These are phyloP conservation scores for Ormosia semicastrata DNA, from an alignment of 306 rosid genomes.

Conservation along the genomic window DNA sequence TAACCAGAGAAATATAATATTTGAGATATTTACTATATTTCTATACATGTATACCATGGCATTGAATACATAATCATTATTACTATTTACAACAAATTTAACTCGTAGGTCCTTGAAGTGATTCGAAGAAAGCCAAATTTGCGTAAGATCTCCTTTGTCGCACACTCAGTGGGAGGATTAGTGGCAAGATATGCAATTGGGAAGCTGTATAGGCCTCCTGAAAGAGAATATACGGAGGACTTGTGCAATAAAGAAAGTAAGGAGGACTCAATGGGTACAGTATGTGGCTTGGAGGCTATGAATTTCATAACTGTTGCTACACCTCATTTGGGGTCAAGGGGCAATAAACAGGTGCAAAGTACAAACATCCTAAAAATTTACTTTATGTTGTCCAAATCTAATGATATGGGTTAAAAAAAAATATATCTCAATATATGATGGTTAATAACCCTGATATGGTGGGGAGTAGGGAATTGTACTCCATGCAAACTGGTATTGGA, in stretches of 20 bases:
- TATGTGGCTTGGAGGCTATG: constrained; percentile 82
- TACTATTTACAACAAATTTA: constrained; percentile 5
- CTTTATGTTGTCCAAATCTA: background rate
- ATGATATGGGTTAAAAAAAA: background rate
- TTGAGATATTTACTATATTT: constrained; percentile 9
- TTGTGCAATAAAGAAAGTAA: constrained; percentile 34
- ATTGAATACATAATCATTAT: background rate
- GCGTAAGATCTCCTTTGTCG: constrained; percentile 75
- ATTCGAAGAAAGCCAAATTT: constrained; percentile 69
- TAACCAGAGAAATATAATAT: background rate
- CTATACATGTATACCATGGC: background rate
- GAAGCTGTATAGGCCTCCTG: constrained; percentile 62
- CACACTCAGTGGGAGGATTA: constrained; percentile 97
- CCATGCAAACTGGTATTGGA: background rate
- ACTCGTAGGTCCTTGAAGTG: constrained; percentile 66
- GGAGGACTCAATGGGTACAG: constrained; percentile 51
- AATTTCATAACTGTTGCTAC: constrained; percentile 93
- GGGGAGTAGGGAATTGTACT: background rate
- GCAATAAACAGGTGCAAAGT: constrained; percentile 89
- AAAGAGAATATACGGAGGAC: constrained; percentile 35
- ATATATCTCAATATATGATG: background rate
- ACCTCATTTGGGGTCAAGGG: constrained; percentile 98
- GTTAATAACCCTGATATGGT: background rate
- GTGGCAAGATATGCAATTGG: constrained; percentile 95
- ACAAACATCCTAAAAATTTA: constrained; percentile 7